Evolutionary conservation across 805 yeast genomes (phyloP).

Genomic region (Yamadazyma insecticola): DNA sequence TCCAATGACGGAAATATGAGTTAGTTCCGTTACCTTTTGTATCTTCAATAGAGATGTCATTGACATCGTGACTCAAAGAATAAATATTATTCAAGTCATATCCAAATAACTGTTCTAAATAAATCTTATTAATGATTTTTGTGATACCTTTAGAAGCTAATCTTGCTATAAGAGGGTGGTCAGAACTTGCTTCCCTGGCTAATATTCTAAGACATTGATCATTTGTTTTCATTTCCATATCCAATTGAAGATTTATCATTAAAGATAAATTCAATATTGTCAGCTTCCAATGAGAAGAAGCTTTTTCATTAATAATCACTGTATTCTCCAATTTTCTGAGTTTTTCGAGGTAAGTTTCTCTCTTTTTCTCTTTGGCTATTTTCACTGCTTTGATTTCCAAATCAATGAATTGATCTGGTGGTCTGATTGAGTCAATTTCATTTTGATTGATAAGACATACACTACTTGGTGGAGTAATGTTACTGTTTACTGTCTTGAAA

Average conservation of each 20-base stretch:
- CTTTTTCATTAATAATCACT: constrained; percentile 21
- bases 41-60: constrained; percentile 38
- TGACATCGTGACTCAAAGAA: constrained; percentile 29
- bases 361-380: constrained; percentile 59
- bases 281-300: constrained; percentile 53
- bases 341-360: constrained; percentile 36
- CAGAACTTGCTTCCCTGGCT: constrained; percentile 45
- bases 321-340: constrained; percentile 40
- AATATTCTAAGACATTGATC: constrained; percentile 39
- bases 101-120: constrained; percentile 39
- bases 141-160: constrained; percentile 58
- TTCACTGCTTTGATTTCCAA: constrained; percentile 55
- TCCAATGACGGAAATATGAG: constrained; percentile 40
- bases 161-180: constrained; percentile 65
- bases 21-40: constrained; percentile 30
- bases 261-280: constrained; percentile 45
- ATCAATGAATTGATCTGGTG: constrained; percentile 57
- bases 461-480: constrained; percentile 29
- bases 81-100: constrained; percentile 45
- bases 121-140: constrained; percentile 44
- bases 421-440: constrained; percentile 45
- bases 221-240: constrained; percentile 44
- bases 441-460: constrained; percentile 47
- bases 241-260: constrained; percentile 49
- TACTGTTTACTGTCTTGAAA: constrained; percentile 30